Conservation (phyloP, 805 yeast species). For the Kazachstania viticola region DNA sequence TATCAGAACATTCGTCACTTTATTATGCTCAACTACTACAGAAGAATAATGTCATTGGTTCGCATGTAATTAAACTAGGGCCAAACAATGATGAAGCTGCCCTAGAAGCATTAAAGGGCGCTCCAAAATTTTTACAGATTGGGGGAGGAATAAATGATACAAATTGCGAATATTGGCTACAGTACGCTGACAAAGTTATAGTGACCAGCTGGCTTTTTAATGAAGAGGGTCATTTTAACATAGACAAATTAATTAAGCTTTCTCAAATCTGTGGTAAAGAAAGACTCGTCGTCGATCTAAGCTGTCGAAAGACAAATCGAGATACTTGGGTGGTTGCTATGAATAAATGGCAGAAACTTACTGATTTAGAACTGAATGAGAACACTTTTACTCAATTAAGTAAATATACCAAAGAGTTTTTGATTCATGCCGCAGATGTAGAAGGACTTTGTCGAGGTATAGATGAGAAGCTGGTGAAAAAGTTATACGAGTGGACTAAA, state of each 20-base stretch:
- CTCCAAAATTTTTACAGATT: slow-evolving; percentile 69
- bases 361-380: slow-evolving; percentile 45
- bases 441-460: slow-evolving; percentile 94
- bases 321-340: slow-evolving; percentile 84
- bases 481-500: slow-evolving; percentile 65
- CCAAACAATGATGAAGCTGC: slow-evolving; percentile 78
- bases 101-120: slow-evolving; percentile 51
- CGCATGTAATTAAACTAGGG: slow-evolving; percentile 92
- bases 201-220: slow-evolving; percentile 81
- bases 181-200: slow-evolving; percentile 74
- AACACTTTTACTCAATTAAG: slow-evolving; percentile 45
- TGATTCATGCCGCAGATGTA: slow-evolving; percentile 97
- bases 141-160: slow-evolving; percentile 83
- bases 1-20: slow-evolving; percentile 60
- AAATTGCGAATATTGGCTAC: slow-evolving; percentile 73
- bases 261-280: slow-evolving; percentile 48
- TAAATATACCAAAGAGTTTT: slow-evolving; percentile 68
- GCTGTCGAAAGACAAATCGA: slow-evolving; percentile 47
- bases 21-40: slow-evolving; percentile 66
- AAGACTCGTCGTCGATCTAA: slow-evolving; percentile 74
- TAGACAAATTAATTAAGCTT: slow-evolving; percentile 41
- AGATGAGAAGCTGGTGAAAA: slow-evolving; percentile 63
- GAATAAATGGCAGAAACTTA: slow-evolving; percentile 92
- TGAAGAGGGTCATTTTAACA: slow-evolving; percentile 35
- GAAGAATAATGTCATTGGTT: slow-evolving; percentile 48